Conservation (phyloP, 148 eudicot species). For the Dysphania ambrosioides region DNA sequence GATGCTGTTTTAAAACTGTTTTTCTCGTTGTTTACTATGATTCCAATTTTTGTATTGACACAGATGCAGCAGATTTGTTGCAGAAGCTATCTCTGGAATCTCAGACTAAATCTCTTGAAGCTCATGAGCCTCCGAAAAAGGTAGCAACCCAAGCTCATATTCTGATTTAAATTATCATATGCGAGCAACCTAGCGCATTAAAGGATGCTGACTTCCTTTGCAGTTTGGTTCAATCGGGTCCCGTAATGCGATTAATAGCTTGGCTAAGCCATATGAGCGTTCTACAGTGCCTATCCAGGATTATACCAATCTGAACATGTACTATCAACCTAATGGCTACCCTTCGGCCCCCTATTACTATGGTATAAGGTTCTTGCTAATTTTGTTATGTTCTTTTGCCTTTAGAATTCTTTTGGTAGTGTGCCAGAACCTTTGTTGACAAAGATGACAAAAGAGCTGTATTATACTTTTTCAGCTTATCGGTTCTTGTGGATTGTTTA, state of each 20-base stretch:
- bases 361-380: background rate
- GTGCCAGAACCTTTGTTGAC: too few species aligned
- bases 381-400: too few species aligned
- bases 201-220: background rate
- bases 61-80: constrained; percentile 33
- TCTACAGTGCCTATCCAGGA: constrained; percentile 37
- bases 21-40: too few species aligned
- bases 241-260: constrained; percentile 30
- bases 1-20: background rate
- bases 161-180: background rate
- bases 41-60: too few species aligned
- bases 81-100: constrained; percentile 39
- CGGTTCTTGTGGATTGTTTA: background rate
- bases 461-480: too few species aligned
- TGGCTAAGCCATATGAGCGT: constrained; percentile 44
- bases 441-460: too few species aligned
- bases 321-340: constrained; percentile 35
- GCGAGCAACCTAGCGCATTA: background rate
- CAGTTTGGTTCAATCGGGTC: constrained; percentile 45
- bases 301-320: constrained; percentile 28
- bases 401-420: too few species aligned
- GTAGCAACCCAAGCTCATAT: background rate
- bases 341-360: constrained; percentile 28
- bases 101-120: constrained; percentile 39
- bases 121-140: constrained; percentile 31